Evolutionary conservation across 208 protist species (phyloP), one percentile per base, ranked within the genome.

Genomic region (Herpetomonas tarakana): DNA sequence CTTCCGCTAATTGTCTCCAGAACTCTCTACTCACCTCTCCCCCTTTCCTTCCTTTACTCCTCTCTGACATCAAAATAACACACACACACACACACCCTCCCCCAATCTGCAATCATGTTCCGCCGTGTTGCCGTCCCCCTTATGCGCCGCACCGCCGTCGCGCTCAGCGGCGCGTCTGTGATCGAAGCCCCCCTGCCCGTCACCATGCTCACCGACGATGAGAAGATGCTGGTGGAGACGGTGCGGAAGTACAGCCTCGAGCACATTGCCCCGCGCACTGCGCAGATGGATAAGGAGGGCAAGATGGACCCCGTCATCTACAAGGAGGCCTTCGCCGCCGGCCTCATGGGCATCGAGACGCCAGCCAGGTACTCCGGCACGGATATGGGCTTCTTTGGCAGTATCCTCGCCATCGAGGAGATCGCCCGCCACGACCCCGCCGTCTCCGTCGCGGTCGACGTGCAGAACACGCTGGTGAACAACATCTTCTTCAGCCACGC

Each of bases 391-490:
- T 93, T 96, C 76, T 82, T 92, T 56, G 74, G 60, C 18, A 89
- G 71, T 45, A 89, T 96, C 47, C 52, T 93, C 7, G 90, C 87
- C 4, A 91, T 93, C 62, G 90, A 96, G 71, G 86, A 96, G 62
- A 51, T 94, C 1, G 90, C 94, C 9, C 90, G 87, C 27, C 74
- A 91, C 41, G 93, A 97, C 66, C 86, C 91, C 2, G 69, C 88
- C 12, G 66, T 97, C 24, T 81, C 83, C 2, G 88, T 96, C 21
- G 84, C 85, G 35, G 86, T 95, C 1, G 91, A 97, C 64, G 90
- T 97, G 24, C 93, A 97, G 51, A 96, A 94, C 68, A 97, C 93
- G 0, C 80, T 97, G 6, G 78, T 96, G 19, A 96, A 95, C 76
- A 93, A 87, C 62, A 78, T 86, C 30, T 86, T 97, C 65, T 83